A percentile compares a stretch with the other conserved stretches of the same genome.
phyloP scores from a whole-genome alignment of 345 rosid genomes.

The Melaleuca alternifolia region DNA sequence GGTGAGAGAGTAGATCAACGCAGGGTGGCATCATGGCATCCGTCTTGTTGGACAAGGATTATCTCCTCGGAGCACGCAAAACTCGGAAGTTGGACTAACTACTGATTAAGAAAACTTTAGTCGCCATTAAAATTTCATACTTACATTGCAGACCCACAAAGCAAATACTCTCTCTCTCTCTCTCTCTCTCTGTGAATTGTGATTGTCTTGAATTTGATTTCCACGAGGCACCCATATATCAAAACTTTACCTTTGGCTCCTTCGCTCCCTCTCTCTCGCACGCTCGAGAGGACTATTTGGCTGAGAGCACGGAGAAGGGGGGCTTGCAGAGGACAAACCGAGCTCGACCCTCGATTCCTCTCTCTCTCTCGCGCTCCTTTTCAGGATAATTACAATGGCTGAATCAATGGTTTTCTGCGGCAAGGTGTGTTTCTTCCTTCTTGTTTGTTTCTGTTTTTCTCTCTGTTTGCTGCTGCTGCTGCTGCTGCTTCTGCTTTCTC shows the following conservation, averaged over 20 bases:
- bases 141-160: background rate
- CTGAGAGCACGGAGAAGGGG: background rate
- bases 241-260: background rate
- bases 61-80: no score
- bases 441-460: background rate
- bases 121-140: no score
- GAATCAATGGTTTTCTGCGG: background rate
- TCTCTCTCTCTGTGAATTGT: background rate
- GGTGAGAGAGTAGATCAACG: background rate
- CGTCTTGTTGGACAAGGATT: background rate
- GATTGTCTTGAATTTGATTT: background rate
- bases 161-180: background rate
- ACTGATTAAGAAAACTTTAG: no score
- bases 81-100: no score
- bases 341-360: background rate
- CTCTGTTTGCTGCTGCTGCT: background rate
- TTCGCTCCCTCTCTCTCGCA: background rate
- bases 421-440: background rate
- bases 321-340: background rate
- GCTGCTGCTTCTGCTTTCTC: background rate
- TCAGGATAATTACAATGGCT: background rate
- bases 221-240: background rate
- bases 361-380: background rate
- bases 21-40: background rate
- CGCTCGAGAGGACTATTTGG: background rate